Evolutionary conservation across 1,139 yeast species (phyloP), one percentile per base, ranked within the genome.

Genomic region (Saccharomyces pastorianus): DNA sequence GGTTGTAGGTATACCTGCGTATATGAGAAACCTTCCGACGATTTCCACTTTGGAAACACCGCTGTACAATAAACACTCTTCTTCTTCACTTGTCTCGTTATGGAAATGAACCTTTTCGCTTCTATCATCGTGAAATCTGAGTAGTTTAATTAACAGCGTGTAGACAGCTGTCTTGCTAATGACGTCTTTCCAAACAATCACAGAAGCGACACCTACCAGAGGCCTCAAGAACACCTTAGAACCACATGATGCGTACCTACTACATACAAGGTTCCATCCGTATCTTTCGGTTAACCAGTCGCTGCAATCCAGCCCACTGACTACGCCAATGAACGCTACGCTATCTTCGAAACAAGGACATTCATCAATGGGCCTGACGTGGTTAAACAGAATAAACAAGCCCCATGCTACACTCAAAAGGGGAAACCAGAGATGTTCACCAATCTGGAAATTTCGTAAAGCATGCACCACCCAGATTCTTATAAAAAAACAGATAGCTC

Each of bases 261-360:
- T 57, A 50, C 58, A 53, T 27, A 51, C 55, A 9, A 53, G 48
- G 13, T 50, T 34, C 29, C 55, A 48, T 8, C 51, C 51, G 17
- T 55, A 51, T 25, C 48, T 55, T 28, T 61, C 48, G 56, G 52
- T 48, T 25, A 65, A 46, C 71, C 71, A 67, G 55, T 63, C 68
- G 51, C 67, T 61, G 53, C 61, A 53, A 51, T 66, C 71, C 28
- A 84, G 63, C 0, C 98, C 98, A 51, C 85, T 76, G 23, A 90
- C 77, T 29, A 93, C 99, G 1, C 97, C 97, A 54, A 90, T 74
- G 64, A 93, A 93, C 2, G 98, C 96, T 23, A 93, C 96, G 7
- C 95, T 84, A 66, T 93, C 99, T 65, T 89, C 98, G 68, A 86
- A 91, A 68, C 99, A 93, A 0, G 99, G 99, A 67, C 99, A 93